These are phyloP conservation scores for Phaffia australis DNA, from an alignment of 768 basidiomycete genomes.

Conservation along the genomic window DNA sequence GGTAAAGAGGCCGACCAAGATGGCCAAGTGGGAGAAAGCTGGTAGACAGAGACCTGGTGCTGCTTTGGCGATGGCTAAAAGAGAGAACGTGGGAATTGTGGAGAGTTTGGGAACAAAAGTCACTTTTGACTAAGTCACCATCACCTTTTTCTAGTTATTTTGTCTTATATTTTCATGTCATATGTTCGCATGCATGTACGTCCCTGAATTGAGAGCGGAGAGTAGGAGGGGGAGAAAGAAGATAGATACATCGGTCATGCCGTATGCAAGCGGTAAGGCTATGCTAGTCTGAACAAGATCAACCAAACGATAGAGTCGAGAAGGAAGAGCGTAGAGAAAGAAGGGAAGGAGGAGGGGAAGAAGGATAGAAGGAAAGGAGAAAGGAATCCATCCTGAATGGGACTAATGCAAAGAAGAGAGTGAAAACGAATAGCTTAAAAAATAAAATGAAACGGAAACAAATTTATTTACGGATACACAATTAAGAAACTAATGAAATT, in stretches of 20 bases:
- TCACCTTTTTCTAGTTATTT: neutral
- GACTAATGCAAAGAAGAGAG: neutral
- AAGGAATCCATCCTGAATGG: neutral
- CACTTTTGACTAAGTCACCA: slow-evolving; percentile 36
- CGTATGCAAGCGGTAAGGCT: too few species aligned
- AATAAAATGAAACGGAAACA: neutral
- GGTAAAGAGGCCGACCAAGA: slow-evolving; percentile 29
- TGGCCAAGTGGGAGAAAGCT: slow-evolving; percentile 38
- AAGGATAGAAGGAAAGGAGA: neutral
- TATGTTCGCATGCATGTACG: neutral
- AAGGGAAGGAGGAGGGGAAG: neutral
- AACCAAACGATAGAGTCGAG: too few species aligned
- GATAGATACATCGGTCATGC: too few species aligned
- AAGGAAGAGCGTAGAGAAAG: slow-evolving; percentile 1
- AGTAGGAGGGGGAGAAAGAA: too few species aligned
- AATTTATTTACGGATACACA: neutral
- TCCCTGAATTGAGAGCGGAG: too few species aligned
- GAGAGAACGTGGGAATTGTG: slow-evolving; percentile 41
- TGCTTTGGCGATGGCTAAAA: slow-evolving; percentile 41
- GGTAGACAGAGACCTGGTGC: slow-evolving; percentile 41
- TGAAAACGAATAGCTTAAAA: neutral
- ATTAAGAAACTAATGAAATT: neutral
- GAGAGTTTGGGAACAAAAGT: slow-evolving; percentile 39
- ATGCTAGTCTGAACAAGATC: too few species aligned
- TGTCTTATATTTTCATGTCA: neutral